Evolutionary conservation across 1,284 basidiomycete species (phyloP), one percentile per base, ranked within the genome.

Genomic region (Cryptococcus sp.): DNA sequence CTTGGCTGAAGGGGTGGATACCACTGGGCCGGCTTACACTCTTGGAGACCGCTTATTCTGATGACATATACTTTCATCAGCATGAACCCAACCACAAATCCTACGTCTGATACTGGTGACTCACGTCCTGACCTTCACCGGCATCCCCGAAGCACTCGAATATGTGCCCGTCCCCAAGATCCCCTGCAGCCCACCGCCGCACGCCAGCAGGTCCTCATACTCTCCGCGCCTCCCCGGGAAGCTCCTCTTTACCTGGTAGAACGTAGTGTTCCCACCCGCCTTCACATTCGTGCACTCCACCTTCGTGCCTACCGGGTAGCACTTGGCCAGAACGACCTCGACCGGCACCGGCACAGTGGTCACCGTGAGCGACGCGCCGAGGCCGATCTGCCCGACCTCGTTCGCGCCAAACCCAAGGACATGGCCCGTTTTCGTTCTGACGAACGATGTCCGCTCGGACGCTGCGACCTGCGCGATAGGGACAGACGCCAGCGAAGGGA

Each of bases 321-420:
- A 80, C 53, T 65, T 69, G 6, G 71, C 65, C 13, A 95, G 79
- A 12, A 88, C 81, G 15, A 96, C 83, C 74, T 98, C 93, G 5
- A 90, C 91, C 0, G 93, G 94, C 1, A 89, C 82, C 2, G 83
- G 85, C 56, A 97, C 87, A 4, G 84, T 83, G 47, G 89, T 85
- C 53, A 89, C 78, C 5, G 83, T 82, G 16, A 87, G 80, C 53
- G 82, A 82, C 8, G 81, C 77, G 2, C 92, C 92, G 20, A 97
- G 80, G 9, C 91, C 92, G 48, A 91, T 82, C 76, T 94, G 91
- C 40, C 90, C 89, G 63, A 82, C 87, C 61, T 88, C 86, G 71
- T 94, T 94, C 0, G 88, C 88, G 47, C 91, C 91, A 84, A 88
- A 93, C 0, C 86, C 89, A n/a, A 98, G 82, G 3, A 95, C 89